Percentiles rank a stretch among this genome's conserved stretches.
Evolutionary conservation across 192 early-diverging fungal genomes (phyloP).

Genomic region (Cladochytrium replicatum): DNA sequence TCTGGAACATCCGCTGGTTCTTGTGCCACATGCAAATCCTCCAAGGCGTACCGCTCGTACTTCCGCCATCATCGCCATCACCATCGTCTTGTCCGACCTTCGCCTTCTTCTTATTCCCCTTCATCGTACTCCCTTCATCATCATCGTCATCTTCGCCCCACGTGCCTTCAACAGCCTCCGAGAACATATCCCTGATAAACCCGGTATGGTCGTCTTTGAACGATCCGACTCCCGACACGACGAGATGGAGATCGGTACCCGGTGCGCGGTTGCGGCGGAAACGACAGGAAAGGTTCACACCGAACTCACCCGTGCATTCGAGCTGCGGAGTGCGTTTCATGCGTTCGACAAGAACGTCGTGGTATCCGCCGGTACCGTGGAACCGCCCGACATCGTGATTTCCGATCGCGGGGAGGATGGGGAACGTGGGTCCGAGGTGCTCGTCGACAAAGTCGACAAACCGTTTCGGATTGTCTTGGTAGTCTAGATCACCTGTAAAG

Average conservation of each 20-base stretch:
- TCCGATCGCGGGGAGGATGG: constrained; percentile 18
- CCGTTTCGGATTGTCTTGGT: constrained; percentile 19
- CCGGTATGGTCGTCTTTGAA: constrained; percentile 18
- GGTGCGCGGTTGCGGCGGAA: constrained; percentile 18
- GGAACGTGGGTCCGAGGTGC: constrained; percentile 13
- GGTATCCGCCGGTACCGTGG: constrained; percentile 20
- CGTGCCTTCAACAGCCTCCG: not conserved
- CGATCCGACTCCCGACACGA: constrained; percentile 26
- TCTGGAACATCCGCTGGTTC: constrained; percentile 27
- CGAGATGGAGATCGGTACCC: constrained; percentile 1
- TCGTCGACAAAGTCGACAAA: constrained; percentile 15
- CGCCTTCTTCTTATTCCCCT: too few species aligned
- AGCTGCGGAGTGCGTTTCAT: not conserved
- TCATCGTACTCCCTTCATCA: too few species aligned
- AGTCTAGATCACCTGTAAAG: constrained; percentile 17
- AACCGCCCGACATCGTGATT: constrained; percentile 30
- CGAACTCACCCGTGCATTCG: constrained; percentile 26
- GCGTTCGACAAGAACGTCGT: constrained; percentile 8
- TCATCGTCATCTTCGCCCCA: too few species aligned
- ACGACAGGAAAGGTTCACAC: constrained; percentile 19
- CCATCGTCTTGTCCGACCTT: too few species aligned
- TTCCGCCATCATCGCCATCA: too few species aligned
- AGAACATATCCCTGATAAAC: constrained; percentile 10
- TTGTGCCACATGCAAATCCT: constrained; percentile 34
- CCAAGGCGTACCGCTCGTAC: constrained; percentile 26